Evolutionary conservation across 176 grass and related monocot genomes (phyloP).

Genomic region (Ananas comosus): DNA sequence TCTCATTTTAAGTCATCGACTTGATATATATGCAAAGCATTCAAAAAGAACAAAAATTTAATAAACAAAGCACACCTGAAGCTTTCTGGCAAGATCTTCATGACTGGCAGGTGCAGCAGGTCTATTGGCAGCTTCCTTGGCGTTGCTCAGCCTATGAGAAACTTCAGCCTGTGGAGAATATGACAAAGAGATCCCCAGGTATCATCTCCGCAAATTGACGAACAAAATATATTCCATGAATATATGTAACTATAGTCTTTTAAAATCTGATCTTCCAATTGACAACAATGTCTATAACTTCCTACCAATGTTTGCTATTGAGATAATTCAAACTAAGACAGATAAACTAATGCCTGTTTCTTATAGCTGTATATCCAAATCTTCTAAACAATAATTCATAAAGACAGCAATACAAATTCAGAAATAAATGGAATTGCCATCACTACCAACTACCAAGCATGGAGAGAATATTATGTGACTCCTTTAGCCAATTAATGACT

Average conservation of each 20-base stretch:
- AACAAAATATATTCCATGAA: not conserved
- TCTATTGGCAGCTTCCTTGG: slow-evolving; percentile 65
- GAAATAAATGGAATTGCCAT: not conserved
- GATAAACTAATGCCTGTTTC: too few species aligned
- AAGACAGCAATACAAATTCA: not conserved
- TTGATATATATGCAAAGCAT: not conserved
- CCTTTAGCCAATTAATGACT: too few species aligned
- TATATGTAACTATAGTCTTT: too few species aligned
- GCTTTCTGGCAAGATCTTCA: slow-evolving; percentile 87
- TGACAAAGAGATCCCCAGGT: not conserved
- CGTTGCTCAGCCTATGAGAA: slow-evolving; percentile 64
- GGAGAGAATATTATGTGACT: not conserved
- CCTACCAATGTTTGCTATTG: too few species aligned
- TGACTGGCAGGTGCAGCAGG: slow-evolving; percentile 62
- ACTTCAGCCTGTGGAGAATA: slow-evolving; percentile 57
- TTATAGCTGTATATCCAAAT: too few species aligned
- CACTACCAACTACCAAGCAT: slow-evolving; percentile 3
- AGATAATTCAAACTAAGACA: too few species aligned
- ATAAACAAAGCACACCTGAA: slow-evolving; percentile 45
- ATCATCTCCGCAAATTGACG: not conserved
- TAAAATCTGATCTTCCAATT: not conserved
- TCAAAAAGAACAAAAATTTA: not conserved
- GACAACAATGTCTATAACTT: not conserved
- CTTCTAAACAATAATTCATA: too few species aligned
- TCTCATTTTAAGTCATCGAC: not conserved